Percentiles rank a stretch among this genome's conserved stretches.
Conservation (phyloP, 1,139 yeast species). For the Kodamaea ohmeri region DNA sequence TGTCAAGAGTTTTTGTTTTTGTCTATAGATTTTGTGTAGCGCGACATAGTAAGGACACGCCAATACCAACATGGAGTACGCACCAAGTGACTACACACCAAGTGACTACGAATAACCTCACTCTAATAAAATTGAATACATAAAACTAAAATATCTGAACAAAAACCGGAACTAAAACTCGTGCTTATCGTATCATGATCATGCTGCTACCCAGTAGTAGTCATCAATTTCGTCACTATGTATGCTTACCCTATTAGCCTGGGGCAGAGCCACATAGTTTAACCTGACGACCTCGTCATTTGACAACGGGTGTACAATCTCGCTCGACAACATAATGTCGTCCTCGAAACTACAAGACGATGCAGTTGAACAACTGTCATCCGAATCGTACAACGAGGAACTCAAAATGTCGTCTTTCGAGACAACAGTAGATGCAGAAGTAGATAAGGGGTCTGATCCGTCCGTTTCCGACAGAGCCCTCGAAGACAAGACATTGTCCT, state of each 20-base stretch:
- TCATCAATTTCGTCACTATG: conserved; percentile 18
- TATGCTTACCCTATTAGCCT: conserved; percentile 11
- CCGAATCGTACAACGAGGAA: conserved; percentile 18
- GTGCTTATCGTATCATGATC: conserved; percentile 2
- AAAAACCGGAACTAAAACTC: no score
- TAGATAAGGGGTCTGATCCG: conserved; percentile 3
- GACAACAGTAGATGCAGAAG: conserved; percentile 10
- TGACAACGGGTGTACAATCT: conserved; percentile 22
- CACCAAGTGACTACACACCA: no score
- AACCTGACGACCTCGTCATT: conserved; percentile 26
- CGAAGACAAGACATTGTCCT: conserved; percentile 1
- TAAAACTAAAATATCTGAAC: conserved; percentile 2
- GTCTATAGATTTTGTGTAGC: conserved; percentile 3
- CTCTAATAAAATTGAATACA: conserved; percentile 3
- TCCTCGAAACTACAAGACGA: conserved; percentile 18
- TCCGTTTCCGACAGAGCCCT: not conserved
- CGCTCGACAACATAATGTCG: conserved; percentile 22
- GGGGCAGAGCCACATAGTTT: conserved; percentile 15
- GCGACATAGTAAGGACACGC: conserved; percentile 3
- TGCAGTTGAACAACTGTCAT: conserved; percentile 15
- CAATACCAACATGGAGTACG: not conserved
- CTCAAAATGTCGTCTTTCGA: conserved; percentile 25
- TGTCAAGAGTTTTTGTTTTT: conserved; percentile 4
- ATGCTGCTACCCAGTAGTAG: conserved; percentile 24
- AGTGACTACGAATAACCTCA: no score